A percentile compares a stretch with the other conserved stretches of the same genome.
phyloP scores from a whole-genome alignment of 2,329 filamentous ascomycete genomes.

The Coniochaeta hoffmannii region DNA sequence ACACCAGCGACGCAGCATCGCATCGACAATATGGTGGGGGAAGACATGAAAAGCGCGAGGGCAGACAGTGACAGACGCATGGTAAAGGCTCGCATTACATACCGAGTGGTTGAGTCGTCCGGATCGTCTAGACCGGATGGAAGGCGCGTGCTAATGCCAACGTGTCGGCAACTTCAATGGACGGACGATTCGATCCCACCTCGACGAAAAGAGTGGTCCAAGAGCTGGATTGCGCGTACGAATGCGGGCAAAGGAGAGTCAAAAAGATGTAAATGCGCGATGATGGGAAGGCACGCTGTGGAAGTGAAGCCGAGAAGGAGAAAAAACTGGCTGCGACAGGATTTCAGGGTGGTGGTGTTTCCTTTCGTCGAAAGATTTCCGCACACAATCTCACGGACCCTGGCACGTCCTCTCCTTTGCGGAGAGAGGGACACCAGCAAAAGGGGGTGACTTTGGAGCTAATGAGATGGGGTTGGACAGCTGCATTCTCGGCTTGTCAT shows the following conservation, averaged over 20 bases:
- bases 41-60: not conserved
- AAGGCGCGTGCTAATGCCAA: constrained; percentile 29
- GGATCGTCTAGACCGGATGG: not conserved
- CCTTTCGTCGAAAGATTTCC: constrained; percentile 1
- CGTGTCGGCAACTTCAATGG: constrained; percentile 7
- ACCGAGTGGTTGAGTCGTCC: not conserved
- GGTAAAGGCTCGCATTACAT: not conserved
- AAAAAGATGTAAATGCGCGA: not conserved
- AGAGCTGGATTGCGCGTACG: constrained; percentile 1
- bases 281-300: not conserved
- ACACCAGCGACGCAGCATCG: not conserved
- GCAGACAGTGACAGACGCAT: not conserved
- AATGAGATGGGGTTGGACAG: constrained; percentile 1
- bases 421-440: not conserved
- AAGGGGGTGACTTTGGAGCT: not conserved
- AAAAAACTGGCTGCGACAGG: constrained; percentile 1
- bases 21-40: not conserved
- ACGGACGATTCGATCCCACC: not conserved
- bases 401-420: not conserved
- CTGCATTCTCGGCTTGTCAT: not conserved
- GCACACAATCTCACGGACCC: constrained; percentile 1
- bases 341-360: constrained; percentile 3
- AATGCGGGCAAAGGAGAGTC: not conserved
- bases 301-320: not conserved
- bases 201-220: not conserved